Evolutionary conservation across 495 filamentous ascomycete genomes (phyloP), one percentile per base, ranked within the genome.

Genomic region (Aspergillus baeticus): DNA sequence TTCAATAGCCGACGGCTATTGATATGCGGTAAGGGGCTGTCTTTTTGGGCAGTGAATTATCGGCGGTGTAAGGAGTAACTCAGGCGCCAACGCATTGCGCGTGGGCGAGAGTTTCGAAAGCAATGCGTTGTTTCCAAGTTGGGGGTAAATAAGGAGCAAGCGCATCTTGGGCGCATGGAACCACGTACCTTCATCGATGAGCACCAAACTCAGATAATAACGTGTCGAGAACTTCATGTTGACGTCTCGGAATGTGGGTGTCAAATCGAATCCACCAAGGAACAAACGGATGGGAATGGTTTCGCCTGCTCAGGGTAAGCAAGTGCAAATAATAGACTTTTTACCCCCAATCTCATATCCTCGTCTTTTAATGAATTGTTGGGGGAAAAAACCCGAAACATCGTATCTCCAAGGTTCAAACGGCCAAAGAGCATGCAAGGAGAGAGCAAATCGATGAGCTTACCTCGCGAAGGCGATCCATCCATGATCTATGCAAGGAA

Each of bases 201-300:
- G 80, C 10, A 99, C 94, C 62, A 99, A 75, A 70, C 91, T 96
- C 49, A 99, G 82, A 74, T 99, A 98, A 75, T 99, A 99, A 60
- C 94, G 81, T 52, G 95, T 98, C 31, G 93, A 97, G 72, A 94
- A 99, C 75, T 98, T 98, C 84, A 98, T 99, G 84, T 99, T 99
- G 57, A 99, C 94, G 72, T 99, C 95, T 37, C 95, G 89, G 84
- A 99, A 99, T 17, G 94, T 99, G 8, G 94, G 94, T 1, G 94
- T 98, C 57, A 99, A 77, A 69, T 99, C 94, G 68, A 99, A 99
- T 13, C 94, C 94, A 54, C 94, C 94, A 34, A 99, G 86, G 82
- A 99, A 99, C 22, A 99, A 80, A 63, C 94, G 83, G 70, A 99
- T 99, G 23, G 94, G 94, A 56, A 99, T 99, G 10, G 94, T 97